A percentile compares a stretch with the other conserved stretches of the same genome.
phyloP scores from a whole-genome alignment of 768 basidiomycete species.

The Pisolithus orientalis region DNA sequence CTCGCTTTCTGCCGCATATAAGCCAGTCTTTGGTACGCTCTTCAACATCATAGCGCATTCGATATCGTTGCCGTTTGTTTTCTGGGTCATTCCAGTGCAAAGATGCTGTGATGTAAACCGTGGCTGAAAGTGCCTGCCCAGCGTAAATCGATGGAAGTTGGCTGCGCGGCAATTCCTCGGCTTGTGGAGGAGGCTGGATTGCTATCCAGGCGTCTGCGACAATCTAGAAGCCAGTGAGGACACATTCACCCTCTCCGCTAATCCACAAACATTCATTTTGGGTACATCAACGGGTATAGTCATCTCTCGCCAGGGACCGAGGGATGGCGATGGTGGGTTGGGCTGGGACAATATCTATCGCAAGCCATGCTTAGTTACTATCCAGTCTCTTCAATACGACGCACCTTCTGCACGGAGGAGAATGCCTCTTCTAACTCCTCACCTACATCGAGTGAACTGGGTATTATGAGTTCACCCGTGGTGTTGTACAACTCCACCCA shows the following conservation, averaged over 20 bases:
- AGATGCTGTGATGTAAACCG: constrained; percentile 60
- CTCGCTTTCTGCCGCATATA: constrained; percentile 81
- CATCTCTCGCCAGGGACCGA: constrained; percentile 61
- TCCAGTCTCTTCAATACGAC: constrained; percentile 1
- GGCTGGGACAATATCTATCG: constrained; percentile 33
- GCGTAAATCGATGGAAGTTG: constrained; percentile 56
- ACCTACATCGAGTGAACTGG: constrained; percentile 28
- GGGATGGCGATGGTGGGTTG: constrained; percentile 30
- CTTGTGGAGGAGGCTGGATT: constrained; percentile 40
- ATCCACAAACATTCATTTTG: constrained; percentile 59
- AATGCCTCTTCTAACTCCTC: constrained; percentile 23
- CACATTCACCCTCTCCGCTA: not conserved
- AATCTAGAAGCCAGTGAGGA: constrained; percentile 40
- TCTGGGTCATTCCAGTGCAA: constrained; percentile 68
- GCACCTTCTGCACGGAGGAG: constrained; percentile 28
- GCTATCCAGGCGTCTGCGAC: constrained; percentile 53
- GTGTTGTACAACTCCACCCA: constrained; percentile 70
- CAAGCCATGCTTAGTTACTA: constrained; percentile 22
- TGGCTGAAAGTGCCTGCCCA: constrained; percentile 77
- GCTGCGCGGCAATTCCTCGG: constrained; percentile 22
- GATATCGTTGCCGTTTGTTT: constrained; percentile 38
- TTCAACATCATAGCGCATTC: constrained; percentile 75
- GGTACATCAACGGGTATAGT: constrained; percentile 85
- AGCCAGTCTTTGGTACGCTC: constrained; percentile 84
- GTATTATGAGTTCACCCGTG: constrained; percentile 64